Evolutionary conservation across 495 filamentous ascomycete genomes (phyloP), one percentile per base, ranked within the genome.

Genomic region (Hapsidospora chrysogenum): DNA sequence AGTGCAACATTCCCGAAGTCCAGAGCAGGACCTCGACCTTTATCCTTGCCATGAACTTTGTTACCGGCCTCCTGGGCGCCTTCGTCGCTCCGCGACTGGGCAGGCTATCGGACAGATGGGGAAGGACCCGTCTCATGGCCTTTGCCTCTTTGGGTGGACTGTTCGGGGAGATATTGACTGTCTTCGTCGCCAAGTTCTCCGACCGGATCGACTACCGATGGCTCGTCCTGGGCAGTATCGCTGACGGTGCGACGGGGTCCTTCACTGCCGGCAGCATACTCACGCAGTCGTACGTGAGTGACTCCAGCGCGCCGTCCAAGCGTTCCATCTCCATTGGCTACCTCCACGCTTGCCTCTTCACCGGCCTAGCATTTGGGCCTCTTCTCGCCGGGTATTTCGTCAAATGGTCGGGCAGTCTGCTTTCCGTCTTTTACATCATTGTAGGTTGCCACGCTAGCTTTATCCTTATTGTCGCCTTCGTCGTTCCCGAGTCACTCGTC

Each of bases 321-420:
- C 72, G 89, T 14, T 82, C 76, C 31, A 78, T 89, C n/a, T 72
- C 75, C 16, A 93, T 97, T 52, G 85, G 80, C 2, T 83, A 81
- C 43, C 78, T 93, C 40, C 84, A 95, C 45, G 85, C 82, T 10
- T 77, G 75, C 44, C 61, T 97, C 11, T 97, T 93, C 47, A 65
- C 70, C 7, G 89, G 89, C 17, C 74, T 95, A 31, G 86, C 89
- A 3, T 40, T 80, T 9, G 89, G 89, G 0, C 89, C 89, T 2
- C 60, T 84, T 10, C 41, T 89, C 7, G 79, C 81, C 3, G 89
- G 80, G 6, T 72, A 77, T 40, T 45, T 96, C 22, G 72, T 94
- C 31, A 65, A 78, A 44, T 55, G 52, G 44, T 85, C 80, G 0
- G 76, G 74, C 1, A 61, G 66, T 3, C 55, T 84, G 9, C 44